phyloP scores from a whole-genome alignment of 495 filamentous ascomycete genomes.

The Talaromyces trachyspermus region DNA sequence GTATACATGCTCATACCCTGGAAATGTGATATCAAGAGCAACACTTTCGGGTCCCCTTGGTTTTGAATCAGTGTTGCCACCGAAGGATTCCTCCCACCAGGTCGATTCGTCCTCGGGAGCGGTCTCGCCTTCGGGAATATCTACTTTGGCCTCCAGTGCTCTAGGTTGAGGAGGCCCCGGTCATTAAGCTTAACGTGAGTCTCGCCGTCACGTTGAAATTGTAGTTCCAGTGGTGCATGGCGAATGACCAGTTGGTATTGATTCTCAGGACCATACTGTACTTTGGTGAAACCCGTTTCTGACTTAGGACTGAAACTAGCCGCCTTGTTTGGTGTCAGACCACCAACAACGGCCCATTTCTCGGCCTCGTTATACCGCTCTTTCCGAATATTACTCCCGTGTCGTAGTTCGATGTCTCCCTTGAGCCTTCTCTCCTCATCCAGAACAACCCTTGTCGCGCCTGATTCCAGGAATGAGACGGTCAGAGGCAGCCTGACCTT shows the following conservation, averaged over 20 bases:
- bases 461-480: slow-evolving; percentile 82
- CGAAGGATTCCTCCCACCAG: slow-evolving; percentile 97
- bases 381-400: slow-evolving; percentile 77
- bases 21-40: slow-evolving; percentile 83
- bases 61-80: slow-evolving; percentile 88
- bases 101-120: slow-evolving; percentile 67
- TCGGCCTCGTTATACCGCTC: slow-evolving; percentile 89
- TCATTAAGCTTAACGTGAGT: slow-evolving; percentile 87
- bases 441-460: slow-evolving; percentile 74
- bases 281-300: slow-evolving; percentile 56
- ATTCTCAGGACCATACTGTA: slow-evolving; percentile 72
- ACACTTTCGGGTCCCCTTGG: slow-evolving; percentile 86
- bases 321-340: slow-evolving; percentile 57
- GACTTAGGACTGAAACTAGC: slow-evolving; percentile 51
- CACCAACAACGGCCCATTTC: slow-evolving; percentile 80
- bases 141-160: slow-evolving; percentile 94
- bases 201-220: slow-evolving; percentile 75
- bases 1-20: slow-evolving; percentile 85
- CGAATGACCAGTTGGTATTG: slow-evolving; percentile 74
- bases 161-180: slow-evolving; percentile 78
- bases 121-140: slow-evolving; percentile 46
- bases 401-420: slow-evolving; percentile 79
- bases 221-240: slow-evolving; percentile 72
- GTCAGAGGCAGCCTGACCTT: slow-evolving; percentile 73
- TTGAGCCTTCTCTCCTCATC: slow-evolving; percentile 88